Conservation (phyloP, 1,284 basidiomycete species). For the Ceratobasidium sp. region DNA sequence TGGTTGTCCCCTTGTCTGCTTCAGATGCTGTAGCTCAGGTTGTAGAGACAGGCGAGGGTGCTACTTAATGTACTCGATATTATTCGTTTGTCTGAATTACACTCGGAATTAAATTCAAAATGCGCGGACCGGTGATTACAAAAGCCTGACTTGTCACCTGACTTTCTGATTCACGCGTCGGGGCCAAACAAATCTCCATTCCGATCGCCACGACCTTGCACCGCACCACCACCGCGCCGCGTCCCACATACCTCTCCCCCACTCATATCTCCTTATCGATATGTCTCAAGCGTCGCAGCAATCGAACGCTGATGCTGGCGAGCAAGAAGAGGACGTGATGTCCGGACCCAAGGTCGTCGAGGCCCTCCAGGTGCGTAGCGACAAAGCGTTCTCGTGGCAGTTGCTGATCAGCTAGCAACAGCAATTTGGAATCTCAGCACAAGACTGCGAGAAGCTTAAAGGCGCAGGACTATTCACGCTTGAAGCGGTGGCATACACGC, state of each 20-base stretch:
- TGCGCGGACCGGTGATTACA: conserved; percentile 2
- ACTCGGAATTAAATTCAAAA: conserved; percentile 10
- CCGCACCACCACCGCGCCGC: conserved; percentile 25
- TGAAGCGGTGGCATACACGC: conserved; percentile 96
- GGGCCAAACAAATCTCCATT: conserved; percentile 39
- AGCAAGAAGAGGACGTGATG: conserved; percentile 68
- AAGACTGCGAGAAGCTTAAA: conserved; percentile 96
- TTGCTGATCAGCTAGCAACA: conserved; percentile 50
- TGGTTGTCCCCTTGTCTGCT: conserved; percentile 17
- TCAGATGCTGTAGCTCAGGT: background rate
- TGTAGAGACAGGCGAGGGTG: background rate
- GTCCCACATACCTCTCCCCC: background rate
- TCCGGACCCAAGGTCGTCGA: conserved; percentile 84
- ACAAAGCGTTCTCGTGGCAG: background rate
- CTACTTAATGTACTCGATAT: conserved; percentile 12
- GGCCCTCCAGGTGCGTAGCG: conserved; percentile 73
- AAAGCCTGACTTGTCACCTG: conserved; percentile 25
- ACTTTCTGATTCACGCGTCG: conserved; percentile 39
- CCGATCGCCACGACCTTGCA: conserved; percentile 41
- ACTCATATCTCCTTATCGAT: conserved; percentile 1
- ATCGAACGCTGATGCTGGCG: conserved; percentile 60
- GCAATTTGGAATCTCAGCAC: conserved; percentile 90
- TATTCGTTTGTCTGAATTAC: conserved; percentile 8
- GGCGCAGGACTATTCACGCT: conserved; percentile 95
- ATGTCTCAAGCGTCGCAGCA: conserved; percentile 65